phyloP scores from a whole-genome alignment of 768 basidiomycete genomes.

The Suillus subluteus region DNA sequence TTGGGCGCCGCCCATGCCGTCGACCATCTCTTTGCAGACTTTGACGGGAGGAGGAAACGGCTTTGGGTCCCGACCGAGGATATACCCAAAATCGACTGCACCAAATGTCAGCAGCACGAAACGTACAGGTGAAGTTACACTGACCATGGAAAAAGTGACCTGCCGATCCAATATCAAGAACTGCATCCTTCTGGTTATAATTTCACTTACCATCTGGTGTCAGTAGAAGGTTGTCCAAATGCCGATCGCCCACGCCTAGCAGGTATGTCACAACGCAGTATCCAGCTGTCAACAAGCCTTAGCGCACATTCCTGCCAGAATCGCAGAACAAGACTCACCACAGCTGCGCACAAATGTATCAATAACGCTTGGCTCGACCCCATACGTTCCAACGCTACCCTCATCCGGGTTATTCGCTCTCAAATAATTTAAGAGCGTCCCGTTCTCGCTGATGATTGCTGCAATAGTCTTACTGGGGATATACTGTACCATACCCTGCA shows the following conservation, averaged over 20 bases:
- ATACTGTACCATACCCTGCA: conserved; percentile 96
- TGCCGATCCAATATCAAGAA: conserved; percentile 26
- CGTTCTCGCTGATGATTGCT: conserved; percentile 91
- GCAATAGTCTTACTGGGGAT: conserved; percentile 96
- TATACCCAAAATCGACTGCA: conserved; percentile 97
- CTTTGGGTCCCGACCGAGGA: conserved; percentile 96
- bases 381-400: conserved; percentile 91
- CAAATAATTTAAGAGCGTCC: conserved; percentile 85
- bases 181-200: conserved; percentile 4
- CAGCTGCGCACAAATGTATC: conserved; percentile 98
- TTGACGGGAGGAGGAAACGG: conserved; percentile 98
- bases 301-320: conserved; percentile 15
- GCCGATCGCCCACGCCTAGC: conserved; percentile 95
- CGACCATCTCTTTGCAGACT: conserved; percentile 99
- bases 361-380: conserved; percentile 92
- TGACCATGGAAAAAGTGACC: conserved; percentile 96
- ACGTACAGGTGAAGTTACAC: conserved; percentile 17
- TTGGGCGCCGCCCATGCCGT: conserved; percentile 97
- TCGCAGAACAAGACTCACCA: conserved; percentile 56
- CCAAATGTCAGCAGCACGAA: conserved; percentile 18
- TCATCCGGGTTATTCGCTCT: conserved; percentile 89
- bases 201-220: conserved; percentile 77
- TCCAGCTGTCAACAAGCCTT: conserved; percentile 63
- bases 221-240: conserved; percentile 92
- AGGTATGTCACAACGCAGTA: conserved; percentile 98